Evolutionary conservation across 345 rosid genomes (phyloP).

Genomic region (Moricandia moricandioides): DNA sequence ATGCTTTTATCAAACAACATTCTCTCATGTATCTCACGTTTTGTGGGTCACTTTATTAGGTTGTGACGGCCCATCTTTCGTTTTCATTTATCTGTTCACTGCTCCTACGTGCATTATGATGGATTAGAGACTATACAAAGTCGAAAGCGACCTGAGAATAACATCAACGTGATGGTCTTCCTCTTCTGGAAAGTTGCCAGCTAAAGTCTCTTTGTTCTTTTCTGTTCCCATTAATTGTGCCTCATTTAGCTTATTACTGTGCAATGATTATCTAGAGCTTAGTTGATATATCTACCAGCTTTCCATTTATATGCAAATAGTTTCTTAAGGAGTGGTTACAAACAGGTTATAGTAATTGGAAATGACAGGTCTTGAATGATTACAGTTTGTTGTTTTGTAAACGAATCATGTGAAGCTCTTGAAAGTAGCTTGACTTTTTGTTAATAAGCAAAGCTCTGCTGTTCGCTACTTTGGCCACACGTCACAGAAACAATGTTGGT

Average conservation of each 20-base stretch:
- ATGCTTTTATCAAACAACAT: constrained; percentile 24
- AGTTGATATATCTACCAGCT: constrained; percentile 11
- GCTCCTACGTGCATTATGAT: constrained; percentile 34
- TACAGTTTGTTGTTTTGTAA: constrained; percentile 29
- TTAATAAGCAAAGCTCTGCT: constrained; percentile 32
- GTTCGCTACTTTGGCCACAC: constrained; percentile 37
- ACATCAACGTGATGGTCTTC: constrained; percentile 34
- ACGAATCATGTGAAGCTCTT: constrained; percentile 36
- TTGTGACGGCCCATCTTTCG: constrained; percentile 33
- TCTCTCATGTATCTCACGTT: constrained; percentile 29
- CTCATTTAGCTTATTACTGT: constrained; percentile 14
- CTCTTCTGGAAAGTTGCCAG: constrained; percentile 38
- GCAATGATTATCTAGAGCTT: background rate
- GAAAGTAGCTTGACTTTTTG: constrained; percentile 19
- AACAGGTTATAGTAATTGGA: constrained; percentile 28
- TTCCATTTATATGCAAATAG: constrained; percentile 23
- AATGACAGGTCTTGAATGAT: constrained; percentile 34
- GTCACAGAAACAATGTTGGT: constrained; percentile 26
- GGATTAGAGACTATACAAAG: constrained; percentile 23
- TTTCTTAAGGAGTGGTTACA: constrained; percentile 29
- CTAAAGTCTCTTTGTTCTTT: constrained; percentile 30
- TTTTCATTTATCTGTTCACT: constrained; percentile 33
- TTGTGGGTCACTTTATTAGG: constrained; percentile 34
- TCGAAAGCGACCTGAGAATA: constrained; percentile 38
- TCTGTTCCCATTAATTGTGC: constrained; percentile 19